Percentiles rank a stretch among this genome's conserved stretches.
Evolutionary conservation across 2,329 filamentous ascomycete species (phyloP).

Genomic region (Epichloe hybrida): DNA sequence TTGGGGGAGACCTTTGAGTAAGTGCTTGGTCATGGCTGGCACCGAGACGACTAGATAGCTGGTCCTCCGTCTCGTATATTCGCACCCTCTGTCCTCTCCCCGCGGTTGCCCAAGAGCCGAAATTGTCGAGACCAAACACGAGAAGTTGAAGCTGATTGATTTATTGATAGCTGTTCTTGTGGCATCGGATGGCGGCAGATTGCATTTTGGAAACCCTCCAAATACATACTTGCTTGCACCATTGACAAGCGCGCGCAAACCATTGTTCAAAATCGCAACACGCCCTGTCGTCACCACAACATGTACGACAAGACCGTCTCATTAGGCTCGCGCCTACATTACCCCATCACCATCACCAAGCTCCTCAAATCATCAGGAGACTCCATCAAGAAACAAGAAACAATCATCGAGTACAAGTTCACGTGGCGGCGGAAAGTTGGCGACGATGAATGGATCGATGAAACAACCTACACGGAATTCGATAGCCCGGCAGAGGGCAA

Average conservation of each 20-base stretch:
- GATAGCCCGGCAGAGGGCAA: constrained; percentile 73
- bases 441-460: constrained; percentile 46
- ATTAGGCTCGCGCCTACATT: constrained; percentile 57
- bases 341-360: constrained; percentile 85
- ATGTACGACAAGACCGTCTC: constrained; percentile 32
- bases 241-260: neutral
- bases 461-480: constrained; percentile 62
- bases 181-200: neutral
- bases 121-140: neutral
- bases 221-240: neutral
- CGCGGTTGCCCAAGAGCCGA: neutral
- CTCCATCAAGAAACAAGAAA: constrained; percentile 58
- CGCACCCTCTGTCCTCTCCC: too few relatives aligned
- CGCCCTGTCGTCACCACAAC: constrained; percentile 4
- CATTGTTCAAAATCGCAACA: neutral
- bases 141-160: neutral
- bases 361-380: constrained; percentile 68
- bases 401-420: constrained; percentile 79
- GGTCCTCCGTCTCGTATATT: neutral
- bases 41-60: neutral
- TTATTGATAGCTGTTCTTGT: neutral
- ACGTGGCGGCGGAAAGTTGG: constrained; percentile 64
- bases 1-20: constrained; percentile 17
- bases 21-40: constrained; percentile 2
- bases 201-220: neutral